Base-by-base conservation (phyloP, 1,284 basidiomycete species). In the Fomitiporia mediterranea region DNA sequence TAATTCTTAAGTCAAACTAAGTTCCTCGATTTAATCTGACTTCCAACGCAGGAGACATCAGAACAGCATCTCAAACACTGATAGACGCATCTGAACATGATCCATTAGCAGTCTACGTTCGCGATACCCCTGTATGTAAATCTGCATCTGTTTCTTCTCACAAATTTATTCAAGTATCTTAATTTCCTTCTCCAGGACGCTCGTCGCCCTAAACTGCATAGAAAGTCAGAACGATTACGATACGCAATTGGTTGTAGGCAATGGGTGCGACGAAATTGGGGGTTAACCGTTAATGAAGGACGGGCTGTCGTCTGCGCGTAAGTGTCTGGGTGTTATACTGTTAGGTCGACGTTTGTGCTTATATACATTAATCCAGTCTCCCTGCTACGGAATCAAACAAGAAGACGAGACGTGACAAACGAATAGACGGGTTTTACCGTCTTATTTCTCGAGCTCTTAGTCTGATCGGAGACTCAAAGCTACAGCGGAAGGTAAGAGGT, bases 41-140 rank as follows among this genome's bases (percentile, higher is more conserved):
- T 34, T n/a, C 39, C 28, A n/a, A 8, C 28, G 3, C 30, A 61
- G 59, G 32, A 23, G 51, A 59, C 23, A n/a, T 58, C 9, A 32
- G 35, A 11, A 21, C 25, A 35, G 57, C 57, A 25, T 23, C 37
- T 7, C 40, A 42, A 23, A 59, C 59, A 27, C 8, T 51, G 8
- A n/a, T 19, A 9, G 40, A 42, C 15, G 57, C 53, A 7, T 37
- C 30, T 13, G 53, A 34, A 34, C 11, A 58, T 27, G 59, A 61
- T 23, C 59, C 59, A 2, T 13, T 58, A 11, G 13, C 4, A 2
- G 32, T 37, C 21, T 61, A 61, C 28, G 32, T 47, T 4, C 37
- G 50, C 3, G 50, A 59, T 32, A 56, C 59, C 27, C 53, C 59
- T 23, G 59, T 61, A 21, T n/a, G 59, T 58, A 13, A 21, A 23